A percentile compares a stretch with the other conserved stretches of the same genome.
These are phyloP conservation scores for Penicillium sclerotigenum DNA, from an alignment of 2,329 filamentous ascomycete genomes.

Conservation along the genomic window DNA sequence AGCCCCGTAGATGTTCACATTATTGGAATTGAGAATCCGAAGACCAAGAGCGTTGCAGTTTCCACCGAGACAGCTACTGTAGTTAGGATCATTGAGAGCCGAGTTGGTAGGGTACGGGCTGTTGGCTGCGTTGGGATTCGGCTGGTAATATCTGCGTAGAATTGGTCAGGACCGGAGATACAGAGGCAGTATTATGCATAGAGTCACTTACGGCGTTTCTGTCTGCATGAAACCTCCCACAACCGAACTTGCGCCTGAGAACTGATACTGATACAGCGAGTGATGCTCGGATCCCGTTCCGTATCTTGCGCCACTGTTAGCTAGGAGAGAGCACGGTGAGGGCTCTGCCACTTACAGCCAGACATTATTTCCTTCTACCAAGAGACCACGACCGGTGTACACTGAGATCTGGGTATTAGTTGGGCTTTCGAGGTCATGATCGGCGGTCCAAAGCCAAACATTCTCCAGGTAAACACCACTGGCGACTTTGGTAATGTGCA, in stretches of 20 bases:
- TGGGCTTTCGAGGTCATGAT: conserved; percentile 55
- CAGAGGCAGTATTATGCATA: not conserved
- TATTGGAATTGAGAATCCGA: conserved; percentile 45
- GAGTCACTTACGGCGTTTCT: conserved; percentile 34
- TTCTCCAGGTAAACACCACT: conserved; percentile 49
- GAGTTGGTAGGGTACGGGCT: conserved; percentile 32
- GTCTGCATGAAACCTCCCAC: conserved; percentile 39
- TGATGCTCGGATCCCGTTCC: conserved; percentile 49
- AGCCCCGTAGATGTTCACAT: conserved; percentile 50
- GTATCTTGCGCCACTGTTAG: conserved; percentile 24
- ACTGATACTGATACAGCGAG: conserved; percentile 49
- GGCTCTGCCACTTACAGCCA: conserved; percentile 34
- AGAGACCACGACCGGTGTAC: conserved; percentile 53
- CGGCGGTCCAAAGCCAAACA: conserved; percentile 52
- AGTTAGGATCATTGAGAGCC: conserved; percentile 37
- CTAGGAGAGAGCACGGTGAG: not conserved
- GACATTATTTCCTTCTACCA: conserved; percentile 46
- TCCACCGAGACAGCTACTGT: conserved; percentile 29
- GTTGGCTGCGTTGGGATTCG: conserved; percentile 34
- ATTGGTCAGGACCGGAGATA: not conserved
- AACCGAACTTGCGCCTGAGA: conserved; percentile 36
- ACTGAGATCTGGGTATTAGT: conserved; percentile 51
- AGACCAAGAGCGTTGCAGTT: conserved; percentile 49
- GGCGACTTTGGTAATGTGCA: conserved; percentile 37
- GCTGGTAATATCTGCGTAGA: conserved; percentile 37